These are phyloP conservation scores for Moniliophthora roreri DNA, from an alignment of 1,284 basidiomycete genomes.

Conservation along the genomic window DNA sequence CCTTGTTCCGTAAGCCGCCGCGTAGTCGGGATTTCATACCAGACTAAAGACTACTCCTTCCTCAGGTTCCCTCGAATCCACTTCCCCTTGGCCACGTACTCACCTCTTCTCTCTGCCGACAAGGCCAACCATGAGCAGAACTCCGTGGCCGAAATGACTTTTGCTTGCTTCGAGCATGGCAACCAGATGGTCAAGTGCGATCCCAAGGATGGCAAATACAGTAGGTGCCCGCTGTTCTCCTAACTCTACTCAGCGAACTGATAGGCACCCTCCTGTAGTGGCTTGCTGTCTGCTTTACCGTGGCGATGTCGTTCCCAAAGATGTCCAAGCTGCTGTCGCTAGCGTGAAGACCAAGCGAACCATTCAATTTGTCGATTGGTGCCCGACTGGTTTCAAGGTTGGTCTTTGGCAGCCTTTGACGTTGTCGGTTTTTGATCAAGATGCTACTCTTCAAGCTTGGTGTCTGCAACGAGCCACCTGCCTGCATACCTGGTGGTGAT, in stretches of 20 bases:
- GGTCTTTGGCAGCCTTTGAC: constrained; percentile 41
- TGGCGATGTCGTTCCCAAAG: constrained; percentile 98
- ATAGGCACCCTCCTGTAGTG: constrained; percentile 44
- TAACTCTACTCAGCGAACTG: constrained; percentile 7
- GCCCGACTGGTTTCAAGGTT: constrained; percentile 94
- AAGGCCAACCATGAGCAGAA: constrained; percentile 96
- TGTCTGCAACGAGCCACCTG: constrained; percentile 95
- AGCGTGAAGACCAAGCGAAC: constrained; percentile 97
- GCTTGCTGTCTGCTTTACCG: constrained; percentile 90
- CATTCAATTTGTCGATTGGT: constrained; percentile 99
- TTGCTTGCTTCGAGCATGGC: constrained; percentile 95
- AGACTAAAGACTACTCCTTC: constrained; percentile 14
- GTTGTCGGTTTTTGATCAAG: not conserved
- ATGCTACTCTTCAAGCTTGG: constrained; percentile 65
- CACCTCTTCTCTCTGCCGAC: constrained; percentile 88
- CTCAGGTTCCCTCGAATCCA: constrained; percentile 95
- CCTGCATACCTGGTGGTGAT: constrained; percentile 90
- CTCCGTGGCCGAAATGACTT: constrained; percentile 98
- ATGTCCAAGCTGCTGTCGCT: constrained; percentile 91
- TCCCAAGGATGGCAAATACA: constrained; percentile 96
- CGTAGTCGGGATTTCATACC: constrained; percentile 7
- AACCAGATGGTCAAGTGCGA: constrained; percentile 99
- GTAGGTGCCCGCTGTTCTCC: constrained; percentile 42
- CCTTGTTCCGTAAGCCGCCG: constrained; percentile 78
- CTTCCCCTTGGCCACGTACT: constrained; percentile 96